phyloP scores from a whole-genome alignment of 108 stramenopile genomes.

The Hondaea fermentalgiana region DNA sequence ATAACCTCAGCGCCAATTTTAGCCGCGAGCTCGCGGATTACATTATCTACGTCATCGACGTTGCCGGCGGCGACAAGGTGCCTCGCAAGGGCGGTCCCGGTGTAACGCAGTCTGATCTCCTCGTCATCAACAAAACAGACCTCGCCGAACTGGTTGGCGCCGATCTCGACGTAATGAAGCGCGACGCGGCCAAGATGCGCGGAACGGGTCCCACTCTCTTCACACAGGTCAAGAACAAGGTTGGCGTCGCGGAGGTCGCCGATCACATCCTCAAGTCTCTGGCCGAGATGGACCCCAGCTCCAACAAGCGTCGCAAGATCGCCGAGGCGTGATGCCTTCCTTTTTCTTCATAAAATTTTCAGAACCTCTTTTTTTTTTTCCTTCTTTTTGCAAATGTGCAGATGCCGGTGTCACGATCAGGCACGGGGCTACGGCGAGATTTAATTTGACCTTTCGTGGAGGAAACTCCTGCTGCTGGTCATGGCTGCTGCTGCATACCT shows the following conservation, averaged over 20 bases:
- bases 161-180: constrained; percentile 78
- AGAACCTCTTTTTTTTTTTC: too few species aligned
- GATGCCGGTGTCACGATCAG: too few species aligned
- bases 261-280: background rate
- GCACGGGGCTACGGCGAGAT: too few species aligned
- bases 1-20: constrained; percentile 95
- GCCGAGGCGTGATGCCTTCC: background rate
- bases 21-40: constrained; percentile 86
- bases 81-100: constrained; percentile 97
- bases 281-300: background rate
- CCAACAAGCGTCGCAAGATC: background rate
- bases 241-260: constrained; percentile 47
- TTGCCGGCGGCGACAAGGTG: constrained; percentile 95
- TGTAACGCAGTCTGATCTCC: constrained; percentile 84
- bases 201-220: constrained; percentile 76
- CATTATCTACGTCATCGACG: constrained; percentile 96
- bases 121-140: constrained; percentile 95
- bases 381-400: too few species aligned
- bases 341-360: too few species aligned
- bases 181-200: constrained; percentile 80
- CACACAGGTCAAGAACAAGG: constrained; percentile 71
- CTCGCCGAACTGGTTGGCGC: constrained; percentile 93
- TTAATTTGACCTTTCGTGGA: too few species aligned
- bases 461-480: too few species aligned
- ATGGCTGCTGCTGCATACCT: too few species aligned